phyloP scores from a whole-genome alignment of 352 stramenopile species.

The Phytophthora europaea region DNA sequence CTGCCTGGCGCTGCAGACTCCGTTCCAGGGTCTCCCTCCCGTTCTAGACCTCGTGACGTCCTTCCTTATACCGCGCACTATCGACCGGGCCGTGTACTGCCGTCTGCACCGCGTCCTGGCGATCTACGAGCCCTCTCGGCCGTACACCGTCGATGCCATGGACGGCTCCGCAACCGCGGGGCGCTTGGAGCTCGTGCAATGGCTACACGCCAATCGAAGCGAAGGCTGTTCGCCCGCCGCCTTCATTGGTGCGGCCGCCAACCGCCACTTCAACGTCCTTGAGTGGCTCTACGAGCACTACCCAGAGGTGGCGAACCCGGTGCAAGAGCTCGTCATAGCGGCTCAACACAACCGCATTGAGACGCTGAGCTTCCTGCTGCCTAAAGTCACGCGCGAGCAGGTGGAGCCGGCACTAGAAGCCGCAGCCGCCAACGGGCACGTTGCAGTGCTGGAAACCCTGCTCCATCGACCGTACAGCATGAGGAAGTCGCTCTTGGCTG shows the following conservation, averaged over 20 bases:
- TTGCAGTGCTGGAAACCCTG: slow-evolving; percentile 4
- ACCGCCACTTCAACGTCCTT: neutral
- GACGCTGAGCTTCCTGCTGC: slow-evolving; percentile 79
- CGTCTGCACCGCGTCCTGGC: neutral
- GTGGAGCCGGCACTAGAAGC: slow-evolving; percentile 15
- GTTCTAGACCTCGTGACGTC: neutral
- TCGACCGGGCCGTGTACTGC: slow-evolving; percentile 11
- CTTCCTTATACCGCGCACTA: slow-evolving; percentile 1
- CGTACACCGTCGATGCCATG: slow-evolving; percentile 4
- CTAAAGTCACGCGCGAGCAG: neutral
- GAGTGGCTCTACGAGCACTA: slow-evolving; percentile 18
- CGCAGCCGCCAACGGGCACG: slow-evolving; percentile 13
- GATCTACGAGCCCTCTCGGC: neutral
- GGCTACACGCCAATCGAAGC: slow-evolving; percentile 1
- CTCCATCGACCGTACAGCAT: slow-evolving; percentile 8
- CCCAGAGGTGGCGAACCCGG: neutral
- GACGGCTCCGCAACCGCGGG: slow-evolving; percentile 3
- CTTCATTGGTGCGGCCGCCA: neutral
- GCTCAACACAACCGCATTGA: slow-evolving; percentile 1
- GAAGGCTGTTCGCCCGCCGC: slow-evolving; percentile 6
- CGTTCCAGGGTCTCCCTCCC: neutral
- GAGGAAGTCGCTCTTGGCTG: slow-evolving; percentile 2
- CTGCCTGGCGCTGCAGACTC: neutral
- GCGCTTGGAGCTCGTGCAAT: slow-evolving; percentile 1
- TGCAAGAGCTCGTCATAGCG: slow-evolving; percentile 11